Conservation (phyloP, 2,329 filamentous ascomycete genomes). For the Gremmenia infestans region DNA sequence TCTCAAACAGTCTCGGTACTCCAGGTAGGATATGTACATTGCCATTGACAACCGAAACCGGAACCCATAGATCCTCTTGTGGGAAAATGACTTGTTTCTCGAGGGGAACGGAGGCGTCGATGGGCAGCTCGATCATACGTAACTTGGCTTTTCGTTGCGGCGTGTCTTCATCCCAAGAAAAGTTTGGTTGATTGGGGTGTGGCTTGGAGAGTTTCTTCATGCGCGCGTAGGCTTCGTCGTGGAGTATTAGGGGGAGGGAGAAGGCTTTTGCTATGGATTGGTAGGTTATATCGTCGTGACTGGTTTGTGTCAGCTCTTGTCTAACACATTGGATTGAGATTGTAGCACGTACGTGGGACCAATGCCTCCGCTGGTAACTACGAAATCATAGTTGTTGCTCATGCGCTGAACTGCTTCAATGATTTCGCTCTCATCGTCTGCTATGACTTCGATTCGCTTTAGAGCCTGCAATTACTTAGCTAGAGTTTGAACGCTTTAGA, state of each 20-base stretch:
- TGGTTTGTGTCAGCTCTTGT: constrained; percentile 33
- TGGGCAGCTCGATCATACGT: constrained; percentile 85
- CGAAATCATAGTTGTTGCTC: constrained; percentile 86
- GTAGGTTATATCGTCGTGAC: constrained; percentile 98
- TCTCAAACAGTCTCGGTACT: constrained; percentile 77
- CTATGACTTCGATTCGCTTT: constrained; percentile 86
- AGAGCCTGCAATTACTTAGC: constrained; percentile 48
- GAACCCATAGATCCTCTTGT: constrained; percentile 82
- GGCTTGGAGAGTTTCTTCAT: constrained; percentile 81
- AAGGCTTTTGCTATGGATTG: constrained; percentile 90
- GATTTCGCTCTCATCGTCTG: constrained; percentile 88
- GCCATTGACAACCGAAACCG: constrained; percentile 80
- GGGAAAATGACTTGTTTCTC: constrained; percentile 75
- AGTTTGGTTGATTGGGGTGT: constrained; percentile 66
- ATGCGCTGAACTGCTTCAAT: constrained; percentile 77
- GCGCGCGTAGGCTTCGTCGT: constrained; percentile 69
- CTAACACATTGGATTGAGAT: background rate
- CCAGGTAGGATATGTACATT: constrained; percentile 93
- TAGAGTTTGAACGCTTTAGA: constrained; percentile 57
- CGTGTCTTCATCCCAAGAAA: constrained; percentile 81
- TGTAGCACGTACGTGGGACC: constrained; percentile 71
- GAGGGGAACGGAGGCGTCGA: constrained; percentile 59
- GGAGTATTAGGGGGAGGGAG: constrained; percentile 66
- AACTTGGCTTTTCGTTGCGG: constrained; percentile 74
- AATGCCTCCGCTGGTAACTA: constrained; percentile 93